A percentile compares a stretch with the other conserved stretches of the same genome.
phyloP scores from a whole-genome alignment of 768 basidiomycete species.

The Pisolithus albus region DNA sequence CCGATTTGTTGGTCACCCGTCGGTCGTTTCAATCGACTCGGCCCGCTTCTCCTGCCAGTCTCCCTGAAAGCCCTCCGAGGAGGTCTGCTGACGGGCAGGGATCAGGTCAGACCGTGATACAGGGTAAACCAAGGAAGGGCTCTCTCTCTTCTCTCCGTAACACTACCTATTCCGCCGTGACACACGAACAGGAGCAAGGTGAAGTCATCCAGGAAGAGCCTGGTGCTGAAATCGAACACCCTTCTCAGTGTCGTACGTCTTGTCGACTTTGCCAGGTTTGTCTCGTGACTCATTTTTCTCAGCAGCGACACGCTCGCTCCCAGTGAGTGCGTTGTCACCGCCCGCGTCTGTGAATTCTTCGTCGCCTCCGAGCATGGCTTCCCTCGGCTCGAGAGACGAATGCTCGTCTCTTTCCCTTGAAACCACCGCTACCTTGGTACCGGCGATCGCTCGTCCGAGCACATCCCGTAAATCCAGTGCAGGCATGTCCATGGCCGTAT shows the following conservation, averaged over 20 bases:
- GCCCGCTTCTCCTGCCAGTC: conserved; percentile 16
- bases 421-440: conserved; percentile 1
- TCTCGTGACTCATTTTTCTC: neutral
- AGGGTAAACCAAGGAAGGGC: conserved; percentile 17
- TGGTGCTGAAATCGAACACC: neutral
- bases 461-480: conserved; percentile 9
- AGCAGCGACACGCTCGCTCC: neutral
- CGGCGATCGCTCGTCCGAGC: conserved; percentile 17
- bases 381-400: neutral
- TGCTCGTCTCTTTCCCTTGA: conserved; percentile 6
- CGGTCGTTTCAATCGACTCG: conserved; percentile 23
- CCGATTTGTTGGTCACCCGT: conserved; percentile 41
- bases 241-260: neutral
- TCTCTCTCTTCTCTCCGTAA: conserved; percentile 26
- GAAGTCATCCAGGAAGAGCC: conserved; percentile 16
- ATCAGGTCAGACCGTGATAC: conserved; percentile 8
- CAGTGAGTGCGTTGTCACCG: conserved; percentile 1
- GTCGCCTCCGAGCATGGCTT: neutral
- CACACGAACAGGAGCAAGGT: neutral
- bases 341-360: neutral
- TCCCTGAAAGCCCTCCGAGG: neutral
- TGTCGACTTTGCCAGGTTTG: neutral
- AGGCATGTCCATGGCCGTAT: neutral
- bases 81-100: conserved; percentile 12
- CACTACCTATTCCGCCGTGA: conserved; percentile 6